Base-by-base conservation (phyloP, 495 filamentous ascomycete genomes). In the Daldinia grandis region DNA sequence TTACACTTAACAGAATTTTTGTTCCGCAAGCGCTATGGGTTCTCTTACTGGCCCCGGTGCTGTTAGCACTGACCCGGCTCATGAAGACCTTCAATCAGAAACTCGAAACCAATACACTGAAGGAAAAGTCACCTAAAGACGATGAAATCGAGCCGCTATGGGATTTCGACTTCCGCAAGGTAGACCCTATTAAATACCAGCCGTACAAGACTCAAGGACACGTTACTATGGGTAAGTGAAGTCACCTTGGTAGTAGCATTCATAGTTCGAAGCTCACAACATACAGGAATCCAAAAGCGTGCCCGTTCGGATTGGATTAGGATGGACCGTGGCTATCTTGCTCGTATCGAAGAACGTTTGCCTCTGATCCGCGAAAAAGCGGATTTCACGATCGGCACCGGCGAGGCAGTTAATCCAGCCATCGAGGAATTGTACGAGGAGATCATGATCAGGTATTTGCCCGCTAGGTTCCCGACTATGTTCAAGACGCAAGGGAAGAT, bases 101-200 rank as follows among this genome's bases (percentile, higher is more conserved):
- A 21, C 35, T 30, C 1, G 12, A 47, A 21, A 47, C 14, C 14
- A 55, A 55, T 9, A 5, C 17, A 25, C 5, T 4, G 3, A 33
- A 55, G 4, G 57, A 64, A 15, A 33, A 64, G 5, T 9, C 42
- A 10, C 17, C 7, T 5, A 1, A 38, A 49, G 60, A 59, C 2
- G 51, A 59, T 19, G 35, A 60, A 30, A 64, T 69, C 27, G 60
- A 64, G 42, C 66, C 66, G 1, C 33, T 69, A 9, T 19, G 1
- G 28, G 54, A 72, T n/a, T 72, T 72, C 35, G 64, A 72, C 33
- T 72, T 68, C 50, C 63, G 64, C 31, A 68, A 72, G 15, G 62
- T 56, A 33, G 27, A 37, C 15, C 69, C 69, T 17, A 67, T 64
- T 24, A 62, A 58, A 17, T 68, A 72, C 28, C 69, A 67, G 17